Evolutionary conservation across 169 alveolate genomes (phyloP).

Genomic region (Perkinsus marinus): DNA sequence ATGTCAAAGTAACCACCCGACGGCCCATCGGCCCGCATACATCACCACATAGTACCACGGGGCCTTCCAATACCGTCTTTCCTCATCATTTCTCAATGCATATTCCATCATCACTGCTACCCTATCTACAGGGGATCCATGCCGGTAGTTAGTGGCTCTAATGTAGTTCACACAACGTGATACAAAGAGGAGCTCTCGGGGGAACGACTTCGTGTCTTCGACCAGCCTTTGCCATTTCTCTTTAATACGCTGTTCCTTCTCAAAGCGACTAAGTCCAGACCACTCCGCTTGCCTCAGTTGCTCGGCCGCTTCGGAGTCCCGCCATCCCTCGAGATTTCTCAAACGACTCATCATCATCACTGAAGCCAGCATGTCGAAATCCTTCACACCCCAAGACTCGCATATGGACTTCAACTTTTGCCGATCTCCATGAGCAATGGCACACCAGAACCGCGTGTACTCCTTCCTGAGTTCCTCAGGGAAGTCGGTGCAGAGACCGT

Average conservation of each 20-base stretch:
- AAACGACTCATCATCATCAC: background rate
- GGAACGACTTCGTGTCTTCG: background rate
- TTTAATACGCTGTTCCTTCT: background rate
- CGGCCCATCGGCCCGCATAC: background rate
- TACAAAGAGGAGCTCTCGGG: background rate
- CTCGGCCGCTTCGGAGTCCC: background rate
- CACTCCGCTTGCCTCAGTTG: background rate
- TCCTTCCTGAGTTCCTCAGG: background rate
- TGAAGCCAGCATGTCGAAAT: background rate
- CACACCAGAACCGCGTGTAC: background rate
- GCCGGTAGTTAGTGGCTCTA: background rate
- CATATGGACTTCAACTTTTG: background rate
- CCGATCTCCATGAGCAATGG: background rate
- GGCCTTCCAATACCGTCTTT: background rate
- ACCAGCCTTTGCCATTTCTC: background rate
- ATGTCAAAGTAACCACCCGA: no score
- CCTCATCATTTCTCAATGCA: background rate
- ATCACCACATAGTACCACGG: background rate
- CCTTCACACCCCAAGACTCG: background rate
- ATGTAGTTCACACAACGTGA: background rate
- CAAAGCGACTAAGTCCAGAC: background rate
- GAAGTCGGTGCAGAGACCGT: background rate
- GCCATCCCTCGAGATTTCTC: background rate
- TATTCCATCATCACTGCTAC: background rate
- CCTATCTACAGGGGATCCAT: background rate